Evolutionary conservation across 352 stramenopile species (phyloP).

Genomic region (Globisporangium cederbergense): DNA sequence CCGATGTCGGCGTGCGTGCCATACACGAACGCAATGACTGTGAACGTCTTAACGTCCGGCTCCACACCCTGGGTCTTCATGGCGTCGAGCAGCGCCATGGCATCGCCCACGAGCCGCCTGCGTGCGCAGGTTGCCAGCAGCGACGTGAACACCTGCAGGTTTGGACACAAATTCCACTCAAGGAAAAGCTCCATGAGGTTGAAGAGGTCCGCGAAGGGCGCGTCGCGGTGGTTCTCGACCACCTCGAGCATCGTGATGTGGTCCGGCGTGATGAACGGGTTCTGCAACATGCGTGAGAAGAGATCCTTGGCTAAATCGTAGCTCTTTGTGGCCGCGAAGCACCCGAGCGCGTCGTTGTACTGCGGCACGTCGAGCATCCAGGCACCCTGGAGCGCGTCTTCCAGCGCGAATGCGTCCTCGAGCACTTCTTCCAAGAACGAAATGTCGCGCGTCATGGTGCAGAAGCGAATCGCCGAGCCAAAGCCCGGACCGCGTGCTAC

Average conservation of each 20-base stretch:
- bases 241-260: constrained; percentile 79
- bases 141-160: constrained; percentile 75
- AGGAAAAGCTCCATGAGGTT: constrained; percentile 71
- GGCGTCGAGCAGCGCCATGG: constrained; percentile 42
- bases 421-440: constrained; percentile 61
- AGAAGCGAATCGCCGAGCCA: constrained; percentile 67
- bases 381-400: constrained; percentile 31
- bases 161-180: constrained; percentile 45
- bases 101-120: constrained; percentile 50
- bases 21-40: constrained; percentile 65
- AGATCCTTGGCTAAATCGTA: constrained; percentile 55
- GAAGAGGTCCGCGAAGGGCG: constrained; percentile 61
- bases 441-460: constrained; percentile 38
- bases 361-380: constrained; percentile 67
- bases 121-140: constrained; percentile 66
- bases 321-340: constrained; percentile 45
- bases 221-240: constrained; percentile 64
- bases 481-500: constrained; percentile 59
- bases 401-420: constrained; percentile 43
- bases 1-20: constrained; percentile 48
- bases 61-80: constrained; percentile 45
- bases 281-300: constrained; percentile 58
- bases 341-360: constrained; percentile 78
- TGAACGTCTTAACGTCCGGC: constrained; percentile 65
- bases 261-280: constrained; percentile 49